Percentiles rank a stretch among this genome's conserved stretches.
These are phyloP conservation scores for Acanthamoeba triangularis DNA, from an alignment of 208 protist genomes.

Conservation along the genomic window DNA sequence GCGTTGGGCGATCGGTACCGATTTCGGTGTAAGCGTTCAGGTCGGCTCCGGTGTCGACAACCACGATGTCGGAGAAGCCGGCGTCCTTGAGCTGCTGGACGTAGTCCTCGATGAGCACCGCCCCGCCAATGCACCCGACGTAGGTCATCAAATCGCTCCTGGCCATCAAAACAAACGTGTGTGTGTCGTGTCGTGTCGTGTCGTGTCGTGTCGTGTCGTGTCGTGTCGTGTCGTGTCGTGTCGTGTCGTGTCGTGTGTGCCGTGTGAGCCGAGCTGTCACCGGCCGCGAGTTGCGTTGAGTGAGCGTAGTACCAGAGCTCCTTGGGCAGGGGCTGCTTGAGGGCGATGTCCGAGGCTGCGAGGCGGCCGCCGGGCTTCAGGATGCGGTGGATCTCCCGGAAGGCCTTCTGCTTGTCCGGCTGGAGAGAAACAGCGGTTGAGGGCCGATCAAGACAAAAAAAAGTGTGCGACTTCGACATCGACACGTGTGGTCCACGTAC, in stretches of 20 bases:
- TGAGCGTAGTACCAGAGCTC: neutral
- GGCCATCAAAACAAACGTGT: too few relatives aligned
- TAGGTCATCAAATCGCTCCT: conserved; percentile 26
- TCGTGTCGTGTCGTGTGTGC: too few relatives aligned
- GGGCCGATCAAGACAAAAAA: neutral
- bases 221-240: too few relatives aligned
- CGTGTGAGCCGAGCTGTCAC: too few relatives aligned
- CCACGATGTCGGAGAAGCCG: conserved; percentile 19
- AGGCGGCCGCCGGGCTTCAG: conserved; percentile 13
- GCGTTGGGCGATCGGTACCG: neutral
- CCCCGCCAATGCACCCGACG: conserved; percentile 3
- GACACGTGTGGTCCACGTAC: neutral
- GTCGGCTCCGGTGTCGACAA: conserved; percentile 29
- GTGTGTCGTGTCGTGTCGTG: too few relatives aligned
- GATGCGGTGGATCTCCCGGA: neutral
- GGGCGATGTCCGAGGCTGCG: conserved; percentile 2
- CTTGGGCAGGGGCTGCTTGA: conserved; percentile 26
- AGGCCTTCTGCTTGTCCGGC: conserved; percentile 38
- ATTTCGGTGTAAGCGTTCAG: conserved; percentile 46
- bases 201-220: too few relatives aligned
- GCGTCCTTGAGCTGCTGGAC: conserved; percentile 32
- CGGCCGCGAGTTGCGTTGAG: too few relatives aligned
- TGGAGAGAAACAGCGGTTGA: neutral
- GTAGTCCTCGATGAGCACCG: conserved; percentile 36
- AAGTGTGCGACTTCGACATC: neutral